Conservation (phyloP, 495 filamentous ascomycete species). For the Rhizodiscina lignyota region DNA sequence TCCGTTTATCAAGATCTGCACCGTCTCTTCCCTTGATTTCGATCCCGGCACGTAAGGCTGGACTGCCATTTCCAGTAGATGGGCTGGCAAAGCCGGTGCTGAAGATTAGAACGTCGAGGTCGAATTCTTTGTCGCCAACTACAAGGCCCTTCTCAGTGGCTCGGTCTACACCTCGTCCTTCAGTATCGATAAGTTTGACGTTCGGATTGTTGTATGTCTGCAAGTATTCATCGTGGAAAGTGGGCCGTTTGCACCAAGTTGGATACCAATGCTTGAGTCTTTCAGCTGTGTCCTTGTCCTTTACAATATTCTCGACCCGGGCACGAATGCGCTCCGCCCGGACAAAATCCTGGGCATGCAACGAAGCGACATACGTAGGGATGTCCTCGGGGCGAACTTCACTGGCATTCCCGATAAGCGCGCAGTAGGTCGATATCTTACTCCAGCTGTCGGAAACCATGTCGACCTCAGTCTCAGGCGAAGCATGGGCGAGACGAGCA, state of each 20-base stretch:
- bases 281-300: constrained; percentile 14
- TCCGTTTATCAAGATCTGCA: constrained; percentile 22
- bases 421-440: constrained; percentile 3
- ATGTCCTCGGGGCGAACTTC: no score
- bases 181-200: constrained; percentile 31
- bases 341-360: constrained; percentile 12
- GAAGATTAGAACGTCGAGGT: constrained; percentile 1
- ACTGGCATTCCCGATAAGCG: constrained; percentile 28
- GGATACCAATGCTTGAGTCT: constrained; percentile 21
- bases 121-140: constrained; percentile 16
- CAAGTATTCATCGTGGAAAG: constrained; percentile 22
- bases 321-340: constrained; percentile 15
- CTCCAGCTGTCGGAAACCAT: constrained; percentile 17
- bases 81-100: constrained; percentile 2
- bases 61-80: no score
- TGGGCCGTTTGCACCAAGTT: constrained; percentile 21
- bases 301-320: constrained; percentile 15
- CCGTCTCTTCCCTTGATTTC: constrained; percentile 26
- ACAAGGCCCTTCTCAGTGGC: constrained; percentile 24
- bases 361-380: constrained; percentile 16
- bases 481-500: constrained; percentile 8
- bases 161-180: constrained; percentile 29
- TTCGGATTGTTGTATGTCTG: constrained; percentile 12
- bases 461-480: constrained; percentile 19
- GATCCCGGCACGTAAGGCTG: constrained; percentile 23